Percentiles rank a stretch among this genome's conserved stretches.
Evolutionary conservation across 169 alveolate genomes (phyloP).

Genomic region (Plasmodium gonderi): DNA sequence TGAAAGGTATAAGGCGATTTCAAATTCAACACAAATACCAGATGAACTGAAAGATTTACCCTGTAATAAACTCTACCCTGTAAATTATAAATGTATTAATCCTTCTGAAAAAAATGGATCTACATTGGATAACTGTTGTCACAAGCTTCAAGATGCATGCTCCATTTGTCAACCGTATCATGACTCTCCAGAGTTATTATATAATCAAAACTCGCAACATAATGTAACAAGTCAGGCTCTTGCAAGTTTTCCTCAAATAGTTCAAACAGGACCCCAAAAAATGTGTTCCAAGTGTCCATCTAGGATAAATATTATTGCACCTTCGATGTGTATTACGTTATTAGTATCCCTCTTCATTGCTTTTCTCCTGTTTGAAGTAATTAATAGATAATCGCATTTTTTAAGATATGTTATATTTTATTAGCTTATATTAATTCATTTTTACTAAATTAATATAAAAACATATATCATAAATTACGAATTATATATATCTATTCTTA

Average conservation of each 20-base stretch:
- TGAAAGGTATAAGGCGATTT: background rate
- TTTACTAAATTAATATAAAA: no score
- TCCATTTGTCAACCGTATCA: background rate
- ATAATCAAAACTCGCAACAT: no score
- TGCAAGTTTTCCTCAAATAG: background rate
- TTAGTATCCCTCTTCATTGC: background rate
- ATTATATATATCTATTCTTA: no score
- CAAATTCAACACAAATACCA: background rate
- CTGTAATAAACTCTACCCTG: background rate
- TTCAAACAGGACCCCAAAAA: no score
- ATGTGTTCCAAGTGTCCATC: background rate
- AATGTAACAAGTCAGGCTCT: no score
- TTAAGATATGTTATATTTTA: background rate
- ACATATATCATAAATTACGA: background rate
- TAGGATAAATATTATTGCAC: background rate
- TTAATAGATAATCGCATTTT: no score
- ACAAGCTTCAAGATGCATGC: background rate
- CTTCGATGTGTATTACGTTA: background rate
- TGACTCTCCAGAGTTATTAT: no score
- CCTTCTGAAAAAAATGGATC: background rate
- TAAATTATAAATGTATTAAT: background rate
- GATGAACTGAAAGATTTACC: background rate
- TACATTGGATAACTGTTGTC: background rate
- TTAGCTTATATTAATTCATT: no score
- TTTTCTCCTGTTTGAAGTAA: background rate